These are phyloP conservation scores for Botrytis hyacinthi DNA, from an alignment of 2,329 filamentous ascomycete genomes.

Conservation along the genomic window DNA sequence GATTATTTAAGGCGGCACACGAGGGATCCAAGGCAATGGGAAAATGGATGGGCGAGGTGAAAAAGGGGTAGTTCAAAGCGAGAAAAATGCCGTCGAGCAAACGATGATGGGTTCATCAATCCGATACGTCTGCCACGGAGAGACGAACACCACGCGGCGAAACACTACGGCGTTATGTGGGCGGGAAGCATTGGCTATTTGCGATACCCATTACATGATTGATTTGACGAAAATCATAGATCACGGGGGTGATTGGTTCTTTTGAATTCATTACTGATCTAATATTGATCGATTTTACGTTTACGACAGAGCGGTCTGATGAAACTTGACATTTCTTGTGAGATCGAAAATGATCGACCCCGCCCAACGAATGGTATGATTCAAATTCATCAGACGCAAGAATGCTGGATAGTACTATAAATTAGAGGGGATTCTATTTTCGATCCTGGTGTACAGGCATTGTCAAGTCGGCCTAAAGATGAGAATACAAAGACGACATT, in stretches of 20 bases:
- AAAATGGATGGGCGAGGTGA: conserved; percentile 58
- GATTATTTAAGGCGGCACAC: conserved; percentile 70
- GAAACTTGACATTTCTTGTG: neutral
- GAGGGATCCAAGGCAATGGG: conserved; percentile 69
- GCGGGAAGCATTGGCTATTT: neutral
- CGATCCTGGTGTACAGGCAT: neutral
- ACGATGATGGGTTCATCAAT: neutral
- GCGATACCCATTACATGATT: conserved; percentile 2
- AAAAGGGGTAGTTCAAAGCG: conserved; percentile 32
- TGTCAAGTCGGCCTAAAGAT: neutral
- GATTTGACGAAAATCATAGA: neutral
- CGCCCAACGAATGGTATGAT: neutral
- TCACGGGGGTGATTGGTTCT: neutral
- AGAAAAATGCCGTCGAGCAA: neutral
- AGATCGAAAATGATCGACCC: neutral
- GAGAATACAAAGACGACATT: neutral
- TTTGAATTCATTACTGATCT: neutral
- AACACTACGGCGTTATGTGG: neutral
- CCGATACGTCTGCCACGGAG: neutral
- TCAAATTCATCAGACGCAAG: neutral
- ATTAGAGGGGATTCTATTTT: neutral
- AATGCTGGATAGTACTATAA: neutral
- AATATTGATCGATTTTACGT: neutral
- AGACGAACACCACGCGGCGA: neutral
- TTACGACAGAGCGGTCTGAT: too few relatives aligned